phyloP scores from a whole-genome alignment of 176 grass and related monocot genomes.

The Eremochloa ophiuroides region DNA sequence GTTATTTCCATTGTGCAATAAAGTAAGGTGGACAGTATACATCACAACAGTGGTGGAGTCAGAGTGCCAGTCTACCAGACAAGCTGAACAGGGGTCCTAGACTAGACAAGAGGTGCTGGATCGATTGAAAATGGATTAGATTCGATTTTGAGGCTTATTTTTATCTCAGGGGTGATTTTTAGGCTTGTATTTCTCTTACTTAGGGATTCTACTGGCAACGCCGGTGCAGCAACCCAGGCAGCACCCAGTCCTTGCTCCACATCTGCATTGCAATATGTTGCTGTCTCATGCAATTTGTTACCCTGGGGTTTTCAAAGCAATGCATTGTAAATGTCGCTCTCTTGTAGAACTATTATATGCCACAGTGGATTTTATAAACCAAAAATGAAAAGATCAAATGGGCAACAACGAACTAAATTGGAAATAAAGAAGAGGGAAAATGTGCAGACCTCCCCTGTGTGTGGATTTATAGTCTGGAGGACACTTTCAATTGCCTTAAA shows the following conservation, averaged over 20 bases:
- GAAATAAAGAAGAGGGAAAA: background rate
- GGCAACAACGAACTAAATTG: background rate
- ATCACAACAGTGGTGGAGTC: background rate
- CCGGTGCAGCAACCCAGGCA: background rate
- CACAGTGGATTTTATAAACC: constrained; percentile 1
- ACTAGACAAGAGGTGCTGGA: background rate
- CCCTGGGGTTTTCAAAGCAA: background rate
- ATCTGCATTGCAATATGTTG: background rate
- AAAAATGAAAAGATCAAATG: background rate
- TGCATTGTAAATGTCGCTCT: background rate
- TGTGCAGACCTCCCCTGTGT: constrained; percentile 65
- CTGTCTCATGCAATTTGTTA: constrained; percentile 10
- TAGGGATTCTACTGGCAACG: background rate
- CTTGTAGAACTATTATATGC: background rate
- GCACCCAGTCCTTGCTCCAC: background rate
- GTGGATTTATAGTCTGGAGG: constrained; percentile 97
- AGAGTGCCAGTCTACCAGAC: background rate
- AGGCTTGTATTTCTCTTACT: background rate
- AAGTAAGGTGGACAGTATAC: background rate
- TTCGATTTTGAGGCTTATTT: background rate
- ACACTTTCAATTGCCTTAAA: constrained; percentile 97
- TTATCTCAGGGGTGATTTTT: background rate
- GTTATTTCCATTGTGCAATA: background rate
- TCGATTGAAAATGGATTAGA: background rate
- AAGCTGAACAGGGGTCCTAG: background rate